These are phyloP conservation scores for Yarrowia sp. DNA, from an alignment of 805 yeast genomes.

Conservation along the genomic window DNA sequence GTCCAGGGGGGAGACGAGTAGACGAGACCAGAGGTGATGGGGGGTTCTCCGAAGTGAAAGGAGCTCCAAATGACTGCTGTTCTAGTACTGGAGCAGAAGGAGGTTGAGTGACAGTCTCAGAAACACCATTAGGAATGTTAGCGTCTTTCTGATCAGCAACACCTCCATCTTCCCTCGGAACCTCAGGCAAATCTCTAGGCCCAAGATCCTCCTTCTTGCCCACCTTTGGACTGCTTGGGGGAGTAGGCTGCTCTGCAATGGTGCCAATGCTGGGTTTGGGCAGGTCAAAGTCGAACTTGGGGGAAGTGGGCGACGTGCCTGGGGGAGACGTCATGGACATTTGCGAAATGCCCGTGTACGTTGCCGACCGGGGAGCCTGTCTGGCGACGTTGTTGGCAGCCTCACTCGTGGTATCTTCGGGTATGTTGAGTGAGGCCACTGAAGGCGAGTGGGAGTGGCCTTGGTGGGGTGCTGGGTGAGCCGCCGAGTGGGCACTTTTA, in stretches of 20 bases:
- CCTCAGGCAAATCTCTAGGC: neutral
- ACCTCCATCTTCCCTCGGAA: neutral
- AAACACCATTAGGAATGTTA: too few species aligned
- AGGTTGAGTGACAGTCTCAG: too few species aligned
- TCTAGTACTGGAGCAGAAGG: neutral
- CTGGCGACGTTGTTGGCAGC: neutral
- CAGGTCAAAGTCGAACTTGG: constrained; percentile 19
- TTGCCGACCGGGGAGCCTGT: constrained; percentile 17
- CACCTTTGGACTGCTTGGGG: constrained; percentile 40
- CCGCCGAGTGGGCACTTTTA: too few species aligned
- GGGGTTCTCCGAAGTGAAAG: neutral
- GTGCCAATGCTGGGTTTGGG: constrained; percentile 34
- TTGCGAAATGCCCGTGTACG: constrained; percentile 20
- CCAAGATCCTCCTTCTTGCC: neutral
- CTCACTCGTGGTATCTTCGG: constrained; percentile 10
- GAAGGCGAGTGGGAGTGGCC: neutral
- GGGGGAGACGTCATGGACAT: constrained; percentile 7
- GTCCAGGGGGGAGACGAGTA: constrained; percentile 39
- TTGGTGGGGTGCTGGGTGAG: too few species aligned
- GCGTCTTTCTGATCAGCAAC: too few species aligned
- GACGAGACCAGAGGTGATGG: constrained; percentile 18
- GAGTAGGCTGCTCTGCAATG: constrained; percentile 39
- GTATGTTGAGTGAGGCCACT: constrained; percentile 27
- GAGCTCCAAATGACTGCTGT: neutral
- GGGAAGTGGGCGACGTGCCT: constrained; percentile 5